Evolutionary conservation across 2,329 filamentous ascomycete genomes (phyloP).

Genomic region (Ophiosphaerella herpotricha): DNA sequence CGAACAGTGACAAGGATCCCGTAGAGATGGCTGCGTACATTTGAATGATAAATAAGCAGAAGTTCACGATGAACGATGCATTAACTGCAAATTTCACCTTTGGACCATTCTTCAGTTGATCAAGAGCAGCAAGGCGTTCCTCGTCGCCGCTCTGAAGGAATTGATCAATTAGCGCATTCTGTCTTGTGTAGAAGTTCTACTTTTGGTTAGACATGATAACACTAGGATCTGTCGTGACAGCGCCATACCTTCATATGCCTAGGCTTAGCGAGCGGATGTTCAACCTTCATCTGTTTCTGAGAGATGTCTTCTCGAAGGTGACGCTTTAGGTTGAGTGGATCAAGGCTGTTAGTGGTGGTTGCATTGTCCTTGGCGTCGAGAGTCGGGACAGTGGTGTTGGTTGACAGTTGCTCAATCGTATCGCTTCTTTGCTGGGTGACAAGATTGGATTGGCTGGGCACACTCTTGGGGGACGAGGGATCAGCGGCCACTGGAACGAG

Average conservation of each 20-base stretch:
- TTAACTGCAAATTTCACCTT: conserved; percentile 48
- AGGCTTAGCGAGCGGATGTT: conserved; percentile 50
- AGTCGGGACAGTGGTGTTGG: conserved; percentile 21
- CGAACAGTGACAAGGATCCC: conserved; percentile 65
- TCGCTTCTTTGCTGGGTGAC: conserved; percentile 27
- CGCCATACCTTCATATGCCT: conserved; percentile 38
- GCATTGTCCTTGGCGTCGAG: conserved; percentile 29
- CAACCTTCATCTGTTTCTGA: conserved; percentile 54
- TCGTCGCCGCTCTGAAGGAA: conserved; percentile 63
- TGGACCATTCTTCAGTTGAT: conserved; percentile 54
- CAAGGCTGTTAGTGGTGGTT: conserved; percentile 21
- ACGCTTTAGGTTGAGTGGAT: conserved; percentile 46
- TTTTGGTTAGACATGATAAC: conserved; percentile 5
- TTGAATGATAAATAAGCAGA: conserved; percentile 62
- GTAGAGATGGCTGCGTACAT: conserved; percentile 63
- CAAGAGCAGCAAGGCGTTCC: conserved; percentile 57
- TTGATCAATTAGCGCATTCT: conserved; percentile 49
- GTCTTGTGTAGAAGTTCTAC: conserved; percentile 48
- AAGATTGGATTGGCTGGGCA: conserved; percentile 25
- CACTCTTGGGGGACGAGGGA: conserved; percentile 22
- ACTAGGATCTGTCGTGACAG: too few relatives aligned
- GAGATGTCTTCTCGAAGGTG: conserved; percentile 44
- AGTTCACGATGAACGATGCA: conserved; percentile 45
- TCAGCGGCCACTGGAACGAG: conserved; percentile 26
- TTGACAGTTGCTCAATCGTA: conserved; percentile 30